phyloP scores from a whole-genome alignment of 768 basidiomycete genomes.

The Asterophora lycoperdoides region DNA sequence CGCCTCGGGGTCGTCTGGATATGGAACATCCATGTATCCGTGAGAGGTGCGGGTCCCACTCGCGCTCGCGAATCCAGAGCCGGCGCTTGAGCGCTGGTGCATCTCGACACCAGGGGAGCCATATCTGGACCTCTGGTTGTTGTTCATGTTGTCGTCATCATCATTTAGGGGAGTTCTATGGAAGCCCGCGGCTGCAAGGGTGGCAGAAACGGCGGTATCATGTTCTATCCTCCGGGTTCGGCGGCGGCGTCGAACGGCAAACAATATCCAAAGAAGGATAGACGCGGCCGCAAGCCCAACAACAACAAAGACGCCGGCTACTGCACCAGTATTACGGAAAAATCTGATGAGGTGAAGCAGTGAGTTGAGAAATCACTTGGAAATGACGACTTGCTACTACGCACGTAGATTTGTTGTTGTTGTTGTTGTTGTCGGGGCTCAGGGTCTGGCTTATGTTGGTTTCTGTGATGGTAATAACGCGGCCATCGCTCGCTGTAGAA shows the following conservation, averaged over 20 bases:
- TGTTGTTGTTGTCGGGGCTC: constrained; percentile 39
- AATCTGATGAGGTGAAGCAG: constrained; percentile 47
- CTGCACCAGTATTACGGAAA: constrained; percentile 85
- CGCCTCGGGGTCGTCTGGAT: constrained; percentile 30
- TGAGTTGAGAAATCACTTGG: constrained; percentile 4
- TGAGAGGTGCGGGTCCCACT: constrained; percentile 29
- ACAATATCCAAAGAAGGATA: constrained; percentile 66
- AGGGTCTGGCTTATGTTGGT: constrained; percentile 71
- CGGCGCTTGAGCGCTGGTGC: constrained; percentile 39
- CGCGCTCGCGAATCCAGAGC: constrained; percentile 30
- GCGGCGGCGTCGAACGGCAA: constrained; percentile 64
- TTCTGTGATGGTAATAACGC: constrained; percentile 54
- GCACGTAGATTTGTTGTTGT: constrained; percentile 46
- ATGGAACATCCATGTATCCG: constrained; percentile 34
- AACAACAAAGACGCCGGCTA: constrained; percentile 86
- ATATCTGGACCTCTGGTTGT: constrained; percentile 21
- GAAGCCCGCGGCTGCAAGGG: constrained; percentile 67
- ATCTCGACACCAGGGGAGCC: constrained; percentile 34
- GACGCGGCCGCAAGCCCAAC: constrained; percentile 77
- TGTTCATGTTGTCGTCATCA: constrained; percentile 38
- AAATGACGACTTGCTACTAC: constrained; percentile 19
- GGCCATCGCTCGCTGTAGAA: constrained; percentile 51
- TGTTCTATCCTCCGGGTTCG: constrained; percentile 59
- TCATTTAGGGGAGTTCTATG: constrained; percentile 65
- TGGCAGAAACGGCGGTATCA: constrained; percentile 68